Evolutionary conservation across 2,329 filamentous ascomycete genomes (phyloP).

Genomic region (Zalaria sp.): DNA sequence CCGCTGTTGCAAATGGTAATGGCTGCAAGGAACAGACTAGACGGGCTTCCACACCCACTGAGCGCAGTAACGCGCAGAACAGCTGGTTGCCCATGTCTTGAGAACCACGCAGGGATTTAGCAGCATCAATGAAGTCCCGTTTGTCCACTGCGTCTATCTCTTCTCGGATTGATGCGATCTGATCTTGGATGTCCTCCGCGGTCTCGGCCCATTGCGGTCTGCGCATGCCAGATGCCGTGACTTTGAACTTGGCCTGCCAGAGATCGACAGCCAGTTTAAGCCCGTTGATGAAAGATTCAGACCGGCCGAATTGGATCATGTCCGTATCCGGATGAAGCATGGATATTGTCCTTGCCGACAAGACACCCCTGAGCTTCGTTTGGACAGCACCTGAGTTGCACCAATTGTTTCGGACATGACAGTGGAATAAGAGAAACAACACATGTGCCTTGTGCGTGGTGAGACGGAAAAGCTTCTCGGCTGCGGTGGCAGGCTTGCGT

Average conservation of each 20-base stretch:
- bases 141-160: conserved; percentile 44
- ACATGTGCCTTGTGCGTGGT: conserved; percentile 80
- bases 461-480: conserved; percentile 48
- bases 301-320: conserved; percentile 59
- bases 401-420: conserved; percentile 69
- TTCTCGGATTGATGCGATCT: conserved; percentile 3
- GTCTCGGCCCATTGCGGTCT: conserved; percentile 63
- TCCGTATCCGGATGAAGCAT: conserved; percentile 55
- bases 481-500: conserved; percentile 39
- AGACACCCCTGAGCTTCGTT: conserved; percentile 43
- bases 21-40: conserved; percentile 85
- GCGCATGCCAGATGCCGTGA: conserved; percentile 57
- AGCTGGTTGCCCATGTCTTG: conserved; percentile 81
- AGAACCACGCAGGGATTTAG: conserved; percentile 59
- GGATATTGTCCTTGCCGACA: conserved; percentile 50
- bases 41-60: conserved; percentile 66
- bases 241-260: conserved; percentile 56
- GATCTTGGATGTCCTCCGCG: conserved; percentile 27
- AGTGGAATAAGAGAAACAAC: conserved; percentile 67
- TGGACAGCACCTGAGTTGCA: conserved; percentile 44
- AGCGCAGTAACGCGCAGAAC: conserved; percentile 74
- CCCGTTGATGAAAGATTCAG: conserved; percentile 65
- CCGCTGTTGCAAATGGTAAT: conserved; percentile 48
- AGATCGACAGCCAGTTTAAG: conserved; percentile 53
- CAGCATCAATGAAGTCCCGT: conserved; percentile 59